These are phyloP conservation scores for Pseudogymnoascus sp. DNA, from an alignment of 2,329 filamentous ascomycete species.

Conservation along the genomic window DNA sequence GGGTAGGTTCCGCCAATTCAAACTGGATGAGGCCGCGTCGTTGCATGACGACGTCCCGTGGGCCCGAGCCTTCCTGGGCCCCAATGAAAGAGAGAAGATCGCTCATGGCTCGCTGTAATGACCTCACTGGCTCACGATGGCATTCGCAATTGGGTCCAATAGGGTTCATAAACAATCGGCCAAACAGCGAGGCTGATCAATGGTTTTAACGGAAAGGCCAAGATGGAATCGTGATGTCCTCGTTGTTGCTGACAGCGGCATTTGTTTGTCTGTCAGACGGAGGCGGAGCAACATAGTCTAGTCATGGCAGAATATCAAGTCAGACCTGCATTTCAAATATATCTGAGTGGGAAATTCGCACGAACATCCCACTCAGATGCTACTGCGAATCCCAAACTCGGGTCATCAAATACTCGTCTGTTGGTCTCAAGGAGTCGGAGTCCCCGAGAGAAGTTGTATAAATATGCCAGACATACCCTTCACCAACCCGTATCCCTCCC, in stretches of 20 bases:
- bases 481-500: not conserved
- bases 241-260: not conserved
- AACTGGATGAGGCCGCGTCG: not conserved
- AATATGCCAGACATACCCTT: not conserved
- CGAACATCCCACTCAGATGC: not conserved
- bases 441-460: not conserved
- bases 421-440: not conserved
- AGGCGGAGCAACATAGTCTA: not conserved
- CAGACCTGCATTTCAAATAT: not conserved
- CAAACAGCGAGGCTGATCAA: not conserved
- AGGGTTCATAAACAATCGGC: no score
- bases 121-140: not conserved
- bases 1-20: not conserved
- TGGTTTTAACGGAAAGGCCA: not conserved
- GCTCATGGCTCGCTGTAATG: not conserved
- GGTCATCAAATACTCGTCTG: not conserved
- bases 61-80: not conserved
- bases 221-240: not conserved
- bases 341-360: no score
- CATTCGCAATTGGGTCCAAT: not conserved
- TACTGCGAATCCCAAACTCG: not conserved
- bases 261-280: no score
- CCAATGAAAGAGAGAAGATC: not conserved
- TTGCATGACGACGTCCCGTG: not conserved
- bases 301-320: not conserved